A percentile compares a stretch with the other conserved stretches of the same genome.
Evolutionary conservation across 2,329 filamentous ascomycete genomes (phyloP).

Genomic region (Talaromyces sp.): DNA sequence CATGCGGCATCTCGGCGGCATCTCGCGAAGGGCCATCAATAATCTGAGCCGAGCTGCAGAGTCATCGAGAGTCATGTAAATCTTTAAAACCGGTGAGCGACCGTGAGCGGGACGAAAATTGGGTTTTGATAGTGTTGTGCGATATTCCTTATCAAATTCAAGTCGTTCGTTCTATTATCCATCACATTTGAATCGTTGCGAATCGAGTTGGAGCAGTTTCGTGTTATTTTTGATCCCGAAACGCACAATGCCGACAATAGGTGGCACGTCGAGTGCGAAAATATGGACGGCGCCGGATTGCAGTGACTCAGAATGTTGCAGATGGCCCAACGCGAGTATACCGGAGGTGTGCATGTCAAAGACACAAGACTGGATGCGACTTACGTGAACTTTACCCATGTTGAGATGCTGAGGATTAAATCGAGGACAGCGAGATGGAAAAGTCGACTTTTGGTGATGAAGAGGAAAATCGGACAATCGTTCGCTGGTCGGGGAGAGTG

Average conservation of each 20-base stretch:
- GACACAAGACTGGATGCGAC: not conserved
- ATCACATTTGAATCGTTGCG: not conserved
- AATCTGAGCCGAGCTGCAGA: not conserved
- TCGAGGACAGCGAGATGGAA: constrained; percentile 9
- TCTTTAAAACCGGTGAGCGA: not conserved
- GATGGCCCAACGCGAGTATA: not conserved
- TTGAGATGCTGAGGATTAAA: constrained; percentile 12
- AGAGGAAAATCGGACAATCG: not conserved
- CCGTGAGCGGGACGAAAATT: not conserved
- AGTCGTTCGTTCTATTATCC: too few species aligned
- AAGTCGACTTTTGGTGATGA: constrained; percentile 1
- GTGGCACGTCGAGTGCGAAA: not conserved
- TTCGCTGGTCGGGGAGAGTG: not conserved
- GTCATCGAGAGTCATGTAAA: not conserved
- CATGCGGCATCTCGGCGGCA: not conserved
- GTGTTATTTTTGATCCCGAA: not conserved
- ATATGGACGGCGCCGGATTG: not conserved
- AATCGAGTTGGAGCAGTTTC: not conserved
- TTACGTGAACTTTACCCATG: constrained; percentile 21
- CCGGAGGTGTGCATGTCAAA: not conserved
- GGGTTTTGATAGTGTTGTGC: not conserved
- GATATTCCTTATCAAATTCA: not conserved
- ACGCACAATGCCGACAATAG: not conserved
- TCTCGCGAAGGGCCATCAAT: not conserved
- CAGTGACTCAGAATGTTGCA: not conserved